Conservation (phyloP, 176 grass and related monocot genomes). For the Typha latifolia region DNA sequence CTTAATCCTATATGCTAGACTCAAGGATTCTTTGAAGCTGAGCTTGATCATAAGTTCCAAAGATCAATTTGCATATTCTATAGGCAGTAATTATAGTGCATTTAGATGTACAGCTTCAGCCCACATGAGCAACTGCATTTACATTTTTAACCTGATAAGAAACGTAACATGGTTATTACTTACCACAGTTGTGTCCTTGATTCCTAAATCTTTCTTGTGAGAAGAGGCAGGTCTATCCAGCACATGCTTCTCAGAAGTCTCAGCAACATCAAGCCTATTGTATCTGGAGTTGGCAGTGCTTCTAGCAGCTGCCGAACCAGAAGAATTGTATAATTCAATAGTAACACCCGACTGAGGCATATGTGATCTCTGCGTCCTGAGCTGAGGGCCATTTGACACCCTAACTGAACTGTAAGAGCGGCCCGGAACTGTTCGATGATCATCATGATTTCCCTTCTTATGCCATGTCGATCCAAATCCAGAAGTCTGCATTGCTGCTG, state of each 20-base stretch:
- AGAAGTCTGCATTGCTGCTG: conserved; percentile 19
- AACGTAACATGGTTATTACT: neutral
- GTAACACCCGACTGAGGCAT: conserved; percentile 17
- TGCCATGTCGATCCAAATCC: conserved; percentile 21
- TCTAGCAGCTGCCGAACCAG: conserved; percentile 1
- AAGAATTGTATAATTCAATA: neutral
- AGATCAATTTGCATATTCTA: no score
- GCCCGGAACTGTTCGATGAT: conserved; percentile 15
- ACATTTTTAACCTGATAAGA: neutral
- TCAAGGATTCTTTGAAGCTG: no score
- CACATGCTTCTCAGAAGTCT: conserved; percentile 30
- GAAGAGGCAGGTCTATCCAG: conserved; percentile 13
- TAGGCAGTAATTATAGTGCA: no score
- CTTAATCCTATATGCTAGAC: no score
- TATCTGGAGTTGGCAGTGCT: conserved; percentile 22
- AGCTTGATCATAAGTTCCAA: no score
- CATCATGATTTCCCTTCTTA: conserved; percentile 15
- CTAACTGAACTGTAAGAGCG: conserved; percentile 42
- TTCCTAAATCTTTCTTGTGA: conserved; percentile 11
- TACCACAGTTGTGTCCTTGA: conserved; percentile 19
- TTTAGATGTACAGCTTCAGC: no score
- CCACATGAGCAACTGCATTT: neutral
- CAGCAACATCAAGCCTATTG: conserved; percentile 14
- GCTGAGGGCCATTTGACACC: conserved; percentile 26
- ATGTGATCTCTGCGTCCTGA: conserved; percentile 40